These are phyloP conservation scores for Globisporangium emineosum DNA, from an alignment of 352 stramenopile species.

Conservation along the genomic window DNA sequence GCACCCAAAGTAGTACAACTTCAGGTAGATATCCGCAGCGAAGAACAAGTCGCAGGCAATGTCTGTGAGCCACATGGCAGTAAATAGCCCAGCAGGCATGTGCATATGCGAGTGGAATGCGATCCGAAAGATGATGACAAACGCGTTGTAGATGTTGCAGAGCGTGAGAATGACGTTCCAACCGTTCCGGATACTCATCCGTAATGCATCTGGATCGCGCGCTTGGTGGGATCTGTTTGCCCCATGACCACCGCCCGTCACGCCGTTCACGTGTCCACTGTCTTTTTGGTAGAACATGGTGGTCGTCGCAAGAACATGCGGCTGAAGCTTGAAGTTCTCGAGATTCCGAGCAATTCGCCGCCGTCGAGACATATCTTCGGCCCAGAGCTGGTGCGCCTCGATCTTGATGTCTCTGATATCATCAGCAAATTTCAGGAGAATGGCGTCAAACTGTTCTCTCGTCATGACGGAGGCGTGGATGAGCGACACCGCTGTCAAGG, in stretches of 20 bases:
- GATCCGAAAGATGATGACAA: constrained; percentile 66
- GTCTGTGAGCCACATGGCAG: constrained; percentile 35
- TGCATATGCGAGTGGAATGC: constrained; percentile 56
- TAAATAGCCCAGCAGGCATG: constrained; percentile 21
- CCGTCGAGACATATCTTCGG: constrained; percentile 32
- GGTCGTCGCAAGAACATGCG: constrained; percentile 41
- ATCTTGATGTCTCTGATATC: constrained; percentile 52
- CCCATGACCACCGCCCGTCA: background rate
- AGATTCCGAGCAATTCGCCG: constrained; percentile 44
- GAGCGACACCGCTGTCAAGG: constrained; percentile 40
- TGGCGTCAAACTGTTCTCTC: constrained; percentile 63
- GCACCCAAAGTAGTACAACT: constrained; percentile 60
- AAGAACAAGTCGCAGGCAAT: constrained; percentile 54
- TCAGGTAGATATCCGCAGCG: constrained; percentile 58
- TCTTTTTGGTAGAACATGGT: constrained; percentile 62
- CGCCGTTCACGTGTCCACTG: background rate
- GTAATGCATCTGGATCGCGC: constrained; percentile 18
- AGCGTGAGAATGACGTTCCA: constrained; percentile 55
- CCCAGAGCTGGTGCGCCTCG: constrained; percentile 38
- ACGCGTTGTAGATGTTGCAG: constrained; percentile 69
- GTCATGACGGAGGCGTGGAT: constrained; percentile 72
- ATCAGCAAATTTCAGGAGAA: constrained; percentile 58
- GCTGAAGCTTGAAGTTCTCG: constrained; percentile 47
- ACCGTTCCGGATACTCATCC: constrained; percentile 21
- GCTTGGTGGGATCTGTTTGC: background rate